Base-by-base conservation (phyloP, 176 grass and related monocot species). In the Bothriochloa decipiens region DNA sequence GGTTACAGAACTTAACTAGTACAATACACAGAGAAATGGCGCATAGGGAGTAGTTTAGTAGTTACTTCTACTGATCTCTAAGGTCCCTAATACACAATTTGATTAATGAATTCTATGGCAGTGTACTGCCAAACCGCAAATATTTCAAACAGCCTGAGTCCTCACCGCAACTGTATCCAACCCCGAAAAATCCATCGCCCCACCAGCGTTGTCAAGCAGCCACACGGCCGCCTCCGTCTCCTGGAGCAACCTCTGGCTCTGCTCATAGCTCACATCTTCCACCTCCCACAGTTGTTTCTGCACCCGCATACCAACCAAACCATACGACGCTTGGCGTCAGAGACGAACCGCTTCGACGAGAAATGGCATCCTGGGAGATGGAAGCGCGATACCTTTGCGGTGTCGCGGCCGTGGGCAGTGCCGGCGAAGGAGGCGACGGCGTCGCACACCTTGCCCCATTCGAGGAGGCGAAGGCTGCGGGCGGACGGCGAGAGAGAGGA, bases 401-500 rank as follows among this genome's bases (percentile, higher is more conserved):
- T 84, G 26, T 94, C 78, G 49, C 89, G 89, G 69, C 89, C 92
- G 17, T 89, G 85, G 33, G 46, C 42, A 41, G 92, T 94, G 82
- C 92, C 89, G 5, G 92, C 89, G 58, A 91, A 94, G 26, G 82
- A 77, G 8, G 92, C 87, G 82, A 94, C 89, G 45, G 87, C 72
- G 20, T 79, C 84, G 89, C 92, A 94, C 11, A 94, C 84, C 68
- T 87, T 91, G 84, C 81, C 89, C 92, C 92, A 94, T 46, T 91
- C 89, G 67, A 94, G 85, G 43, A 94, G 84, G 84, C 76, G 85
- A 81, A 94, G 89, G 87, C 87, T 89, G 57, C 88, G 87, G 47
- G 89, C 75, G 63, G 86, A 77, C 25, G 76, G 81, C 77, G 87
- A 88, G 29, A 46, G 35, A 11, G 75, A n/a, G 28, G 29, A 27